Evolutionary conservation across 805 yeast species (phyloP).

Genomic region (Saccharomycopsis sp.): DNA sequence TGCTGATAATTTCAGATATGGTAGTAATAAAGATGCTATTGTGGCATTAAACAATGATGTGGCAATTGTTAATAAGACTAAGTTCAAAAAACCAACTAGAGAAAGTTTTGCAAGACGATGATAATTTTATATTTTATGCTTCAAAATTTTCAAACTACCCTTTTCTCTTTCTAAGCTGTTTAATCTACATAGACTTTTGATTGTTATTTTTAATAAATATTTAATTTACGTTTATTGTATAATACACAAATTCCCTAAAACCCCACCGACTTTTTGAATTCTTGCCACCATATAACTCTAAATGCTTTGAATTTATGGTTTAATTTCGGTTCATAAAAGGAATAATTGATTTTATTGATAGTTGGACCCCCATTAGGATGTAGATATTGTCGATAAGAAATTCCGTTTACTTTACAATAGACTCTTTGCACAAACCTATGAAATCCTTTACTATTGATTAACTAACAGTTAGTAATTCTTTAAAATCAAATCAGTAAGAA

Average conservation of each 20-base stretch:
- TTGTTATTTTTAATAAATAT: no score
- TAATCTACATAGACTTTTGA: not conserved
- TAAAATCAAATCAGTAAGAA: no score
- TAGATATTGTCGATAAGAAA: constrained; percentile 30
- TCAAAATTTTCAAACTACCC: no score
- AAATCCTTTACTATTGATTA: constrained; percentile 49
- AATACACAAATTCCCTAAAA: no score
- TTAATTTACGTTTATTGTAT: no score
- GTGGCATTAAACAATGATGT: constrained; percentile 72
- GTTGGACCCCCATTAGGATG: no score
- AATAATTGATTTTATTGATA: constrained; percentile 18
- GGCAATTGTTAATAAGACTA: constrained; percentile 50
- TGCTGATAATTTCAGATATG: constrained; percentile 71
- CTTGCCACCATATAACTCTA: constrained; percentile 48
- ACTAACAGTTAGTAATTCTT: constrained; percentile 19
- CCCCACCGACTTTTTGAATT: constrained; percentile 44
- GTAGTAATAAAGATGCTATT: constrained; percentile 59
- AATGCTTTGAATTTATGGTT: constrained; percentile 53
- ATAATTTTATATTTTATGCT: no score
- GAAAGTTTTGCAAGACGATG: not conserved
- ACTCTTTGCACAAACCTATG: constrained; percentile 51
- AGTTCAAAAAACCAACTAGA: constrained; percentile 26
- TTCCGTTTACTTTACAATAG: constrained; percentile 54
- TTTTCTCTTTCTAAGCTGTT: not conserved
- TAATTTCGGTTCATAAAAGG: constrained; percentile 34